Evolutionary conservation across 176 grass and related monocot genomes (phyloP).

Genomic region (Cenchrus fungigraminus): DNA sequence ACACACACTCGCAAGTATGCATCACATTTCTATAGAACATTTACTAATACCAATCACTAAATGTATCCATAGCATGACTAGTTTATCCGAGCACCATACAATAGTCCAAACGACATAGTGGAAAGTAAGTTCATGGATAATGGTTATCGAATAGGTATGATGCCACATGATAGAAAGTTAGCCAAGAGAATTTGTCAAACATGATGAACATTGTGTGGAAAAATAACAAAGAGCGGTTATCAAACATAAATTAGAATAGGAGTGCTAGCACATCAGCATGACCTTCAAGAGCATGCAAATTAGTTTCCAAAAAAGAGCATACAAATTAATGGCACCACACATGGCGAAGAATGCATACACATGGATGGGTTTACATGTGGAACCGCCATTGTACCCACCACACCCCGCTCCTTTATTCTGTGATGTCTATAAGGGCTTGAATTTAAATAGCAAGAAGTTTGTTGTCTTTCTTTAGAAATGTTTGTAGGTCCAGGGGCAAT

Average conservation of each 20-base stretch:
- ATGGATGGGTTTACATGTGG: background rate
- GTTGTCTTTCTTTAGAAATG: no score
- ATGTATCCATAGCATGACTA: background rate
- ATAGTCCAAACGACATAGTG: background rate
- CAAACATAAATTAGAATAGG: no score
- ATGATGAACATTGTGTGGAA: no score
- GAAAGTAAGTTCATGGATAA: background rate
- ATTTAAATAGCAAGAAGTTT: no score
- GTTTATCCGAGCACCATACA: background rate
- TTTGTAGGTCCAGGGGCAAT: no score
- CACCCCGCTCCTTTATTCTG: fast-evolving
- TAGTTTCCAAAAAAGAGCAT: background rate
- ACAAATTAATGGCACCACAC: no score
- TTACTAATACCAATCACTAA: no score
- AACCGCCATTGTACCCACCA: background rate
- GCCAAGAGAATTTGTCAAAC: no score
- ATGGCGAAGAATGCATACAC: background rate
- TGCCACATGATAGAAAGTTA: background rate
- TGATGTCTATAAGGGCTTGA: background rate
- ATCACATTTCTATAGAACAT: no score
- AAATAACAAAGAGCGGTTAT: background rate
- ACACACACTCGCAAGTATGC: background rate
- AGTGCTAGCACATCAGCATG: no score
- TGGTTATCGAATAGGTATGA: background rate
- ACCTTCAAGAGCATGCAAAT: background rate